Percentiles rank a stretch among this genome's conserved stretches.
phyloP scores from a whole-genome alignment of 164 flowering plant species.

The Umbellularia californica region DNA sequence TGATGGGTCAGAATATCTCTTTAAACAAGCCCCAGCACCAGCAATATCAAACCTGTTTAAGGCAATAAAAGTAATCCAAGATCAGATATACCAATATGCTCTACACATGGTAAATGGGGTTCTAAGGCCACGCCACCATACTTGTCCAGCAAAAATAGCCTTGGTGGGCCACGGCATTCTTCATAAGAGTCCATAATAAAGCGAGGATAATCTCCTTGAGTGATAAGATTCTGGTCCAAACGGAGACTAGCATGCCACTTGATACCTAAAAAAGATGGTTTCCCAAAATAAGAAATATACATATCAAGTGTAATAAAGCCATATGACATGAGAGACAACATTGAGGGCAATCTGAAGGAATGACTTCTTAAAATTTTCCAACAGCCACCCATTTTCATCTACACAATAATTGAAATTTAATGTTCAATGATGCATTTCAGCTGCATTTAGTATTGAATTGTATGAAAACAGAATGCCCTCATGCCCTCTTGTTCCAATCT shows the following conservation, averaged over 20 bases:
- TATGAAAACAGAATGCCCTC: too few species aligned
- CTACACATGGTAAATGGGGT: neutral
- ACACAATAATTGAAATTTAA: too few species aligned
- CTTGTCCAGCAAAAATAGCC: conserved; percentile 91
- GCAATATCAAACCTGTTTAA: conserved; percentile 82
- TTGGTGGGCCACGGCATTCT: conserved; percentile 96
- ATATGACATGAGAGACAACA: neutral
- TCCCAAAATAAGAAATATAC: neutral
- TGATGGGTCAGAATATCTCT: conserved; percentile 95
- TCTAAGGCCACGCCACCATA: conserved; percentile 28
- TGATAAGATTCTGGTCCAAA: conserved; percentile 56
- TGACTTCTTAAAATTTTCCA: neutral
- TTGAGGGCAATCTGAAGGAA: neutral
- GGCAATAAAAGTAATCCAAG: neutral
- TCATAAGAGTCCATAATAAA: conserved; percentile 96
- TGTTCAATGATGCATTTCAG: neutral
- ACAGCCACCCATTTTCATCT: neutral
- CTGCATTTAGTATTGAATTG: neutral
- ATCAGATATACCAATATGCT: neutral
- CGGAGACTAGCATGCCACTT: conserved; percentile 84
- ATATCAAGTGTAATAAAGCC: neutral
- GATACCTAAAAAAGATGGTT: conserved; percentile 46
- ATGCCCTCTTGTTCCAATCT: too few species aligned
- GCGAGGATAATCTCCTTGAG: conserved; percentile 83
- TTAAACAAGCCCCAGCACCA: conserved; percentile 97